Percentiles rank a stretch among this genome's conserved stretches.
Conservation (phyloP, 495 filamentous ascomycete genomes). For the Filosporella fistucella region DNA sequence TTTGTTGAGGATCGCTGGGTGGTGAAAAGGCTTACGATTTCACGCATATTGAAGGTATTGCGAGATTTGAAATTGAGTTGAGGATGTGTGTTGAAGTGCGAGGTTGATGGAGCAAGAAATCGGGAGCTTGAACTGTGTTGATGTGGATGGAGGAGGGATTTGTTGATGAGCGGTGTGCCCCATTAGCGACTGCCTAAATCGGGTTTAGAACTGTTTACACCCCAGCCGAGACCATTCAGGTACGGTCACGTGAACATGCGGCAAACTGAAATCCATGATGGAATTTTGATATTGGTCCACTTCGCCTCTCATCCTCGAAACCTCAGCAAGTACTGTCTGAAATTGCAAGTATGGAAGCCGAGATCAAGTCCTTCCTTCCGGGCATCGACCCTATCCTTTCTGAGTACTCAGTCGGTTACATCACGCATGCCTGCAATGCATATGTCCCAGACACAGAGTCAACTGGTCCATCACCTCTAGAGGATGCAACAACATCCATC, state of each 20-base stretch:
- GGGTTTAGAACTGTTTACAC: conserved; percentile 4
- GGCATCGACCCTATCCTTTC: conserved; percentile 86
- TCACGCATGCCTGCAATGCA: conserved; percentile 84
- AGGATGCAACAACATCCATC: conserved; percentile 80
- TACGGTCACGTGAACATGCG: neutral
- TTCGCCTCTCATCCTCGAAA: neutral
- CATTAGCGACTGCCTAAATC: conserved; percentile 6
- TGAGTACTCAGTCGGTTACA: conserved; percentile 90
- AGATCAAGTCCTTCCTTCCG: conserved; percentile 83
- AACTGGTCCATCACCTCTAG: conserved; percentile 63
- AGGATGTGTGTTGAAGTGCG: conserved; percentile 22
- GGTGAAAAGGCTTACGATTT: conserved; percentile 68
- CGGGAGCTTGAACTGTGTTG: conserved; percentile 24
- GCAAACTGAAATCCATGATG: neutral
- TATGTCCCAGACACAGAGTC: conserved; percentile 73
- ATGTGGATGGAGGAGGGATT: conserved; percentile 17
- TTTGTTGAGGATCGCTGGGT: conserved; percentile 8
- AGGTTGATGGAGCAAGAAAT: conserved; percentile 27
- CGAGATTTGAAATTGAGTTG: conserved; percentile 21
- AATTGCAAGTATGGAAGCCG: conserved; percentile 69
- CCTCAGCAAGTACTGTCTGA: neutral
- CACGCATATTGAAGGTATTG: conserved; percentile 68
- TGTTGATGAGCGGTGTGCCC: conserved; percentile 12
- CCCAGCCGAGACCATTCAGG: neutral
- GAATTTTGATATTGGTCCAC: conserved; percentile 1